These are phyloP conservation scores for Phytomonas serpens DNA, from an alignment of 208 protist species.

Conservation along the genomic window DNA sequence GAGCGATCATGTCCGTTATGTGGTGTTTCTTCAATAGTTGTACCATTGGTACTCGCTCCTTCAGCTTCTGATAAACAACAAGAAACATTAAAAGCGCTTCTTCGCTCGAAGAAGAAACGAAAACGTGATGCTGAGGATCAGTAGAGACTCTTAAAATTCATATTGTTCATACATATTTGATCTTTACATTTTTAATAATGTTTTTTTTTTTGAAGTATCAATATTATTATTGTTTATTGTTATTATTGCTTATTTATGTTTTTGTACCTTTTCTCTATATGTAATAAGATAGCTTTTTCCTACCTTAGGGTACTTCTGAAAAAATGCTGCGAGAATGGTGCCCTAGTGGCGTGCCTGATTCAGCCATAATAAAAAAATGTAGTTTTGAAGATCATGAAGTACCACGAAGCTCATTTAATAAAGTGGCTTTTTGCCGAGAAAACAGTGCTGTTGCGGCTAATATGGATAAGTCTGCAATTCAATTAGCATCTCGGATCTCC, in stretches of 20 bases:
- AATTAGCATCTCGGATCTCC: slow-evolving; percentile 17
- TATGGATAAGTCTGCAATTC: slow-evolving; percentile 28
- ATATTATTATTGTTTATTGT: neutral
- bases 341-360: neutral
- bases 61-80: slow-evolving; percentile 1
- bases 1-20: slow-evolving; percentile 25
- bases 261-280: neutral
- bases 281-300: neutral
- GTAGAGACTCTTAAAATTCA: neutral
- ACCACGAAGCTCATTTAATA: neutral
- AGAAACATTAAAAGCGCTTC: neutral
- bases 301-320: neutral
- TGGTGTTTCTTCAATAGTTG: slow-evolving; percentile 22
- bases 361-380: neutral
- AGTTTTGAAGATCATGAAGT: neutral
- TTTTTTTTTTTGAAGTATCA: slow-evolving; percentile 3
- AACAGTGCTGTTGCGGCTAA: slow-evolving; percentile 41
- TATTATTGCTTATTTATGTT: neutral
- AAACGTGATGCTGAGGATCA: neutral
- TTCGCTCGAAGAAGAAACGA: slow-evolving; percentile 3
- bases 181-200: neutral
- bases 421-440: neutral
- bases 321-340: slow-evolving; percentile 1
- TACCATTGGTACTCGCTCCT: slow-evolving; percentile 27
- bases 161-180: neutral